Conservation (phyloP, 2,329 filamentous ascomycete genomes). For the Fusarium vanettenii region DNA sequence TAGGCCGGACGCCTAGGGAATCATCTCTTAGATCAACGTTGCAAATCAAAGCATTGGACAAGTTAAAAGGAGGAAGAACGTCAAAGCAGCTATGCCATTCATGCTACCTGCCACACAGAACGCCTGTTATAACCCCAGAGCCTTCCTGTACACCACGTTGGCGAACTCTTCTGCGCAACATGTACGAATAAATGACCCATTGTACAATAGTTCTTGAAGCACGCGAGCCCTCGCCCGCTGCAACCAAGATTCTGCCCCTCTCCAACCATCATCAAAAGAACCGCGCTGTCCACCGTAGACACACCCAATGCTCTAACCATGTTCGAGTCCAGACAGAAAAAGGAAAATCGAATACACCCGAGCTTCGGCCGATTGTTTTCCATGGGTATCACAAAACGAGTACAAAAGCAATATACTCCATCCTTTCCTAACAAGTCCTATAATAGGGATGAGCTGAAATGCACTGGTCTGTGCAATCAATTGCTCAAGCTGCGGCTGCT, state of each 20-base stretch:
- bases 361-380: constrained; percentile 41
- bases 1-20: constrained; percentile 4
- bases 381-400: constrained; percentile 54
- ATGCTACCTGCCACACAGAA: constrained; percentile 31
- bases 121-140: constrained; percentile 28
- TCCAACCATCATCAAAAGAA: constrained; percentile 28
- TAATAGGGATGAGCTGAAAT: constrained; percentile 25
- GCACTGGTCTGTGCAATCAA: constrained; percentile 4
- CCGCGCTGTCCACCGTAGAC: constrained; percentile 16
- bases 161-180: constrained; percentile 34
- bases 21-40: constrained; percentile 12
- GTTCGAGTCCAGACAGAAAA: constrained; percentile 35
- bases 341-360: constrained; percentile 35
- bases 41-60: background rate
- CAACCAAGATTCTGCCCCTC: constrained; percentile 28
- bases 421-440: constrained; percentile 29
- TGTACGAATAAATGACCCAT: constrained; percentile 35
- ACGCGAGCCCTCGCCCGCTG: constrained; percentile 22
- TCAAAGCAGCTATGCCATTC: constrained; percentile 27
- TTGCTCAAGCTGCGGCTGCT: constrained; percentile 48
- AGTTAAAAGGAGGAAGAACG: constrained; percentile 14
- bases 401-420: constrained; percentile 42
- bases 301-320: constrained; percentile 28
- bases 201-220: constrained; percentile 39
- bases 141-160: constrained; percentile 38